These are phyloP conservation scores for Amylostereum chailletii DNA, from an alignment of 1,284 basidiomycete species.

Conservation along the genomic window DNA sequence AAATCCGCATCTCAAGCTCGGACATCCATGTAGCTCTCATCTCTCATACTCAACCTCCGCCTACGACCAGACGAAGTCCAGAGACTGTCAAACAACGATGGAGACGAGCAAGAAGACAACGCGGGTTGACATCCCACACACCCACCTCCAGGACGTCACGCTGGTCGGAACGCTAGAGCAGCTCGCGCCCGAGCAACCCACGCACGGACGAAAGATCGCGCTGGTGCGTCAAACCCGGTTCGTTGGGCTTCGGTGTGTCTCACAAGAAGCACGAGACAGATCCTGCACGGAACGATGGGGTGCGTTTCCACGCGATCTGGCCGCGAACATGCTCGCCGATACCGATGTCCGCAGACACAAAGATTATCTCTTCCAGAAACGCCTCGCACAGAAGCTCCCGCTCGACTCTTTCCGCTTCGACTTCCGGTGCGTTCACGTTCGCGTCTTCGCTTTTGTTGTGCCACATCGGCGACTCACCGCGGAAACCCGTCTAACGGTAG, in stretches of 20 bases:
- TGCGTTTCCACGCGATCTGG: constrained; percentile 16
- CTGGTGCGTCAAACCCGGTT: constrained; percentile 37
- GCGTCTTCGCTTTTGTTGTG: neutral
- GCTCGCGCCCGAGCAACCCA: constrained; percentile 36
- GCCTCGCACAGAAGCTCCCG: constrained; percentile 57
- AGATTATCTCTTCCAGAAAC: constrained; percentile 75
- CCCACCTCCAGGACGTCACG: constrained; percentile 32
- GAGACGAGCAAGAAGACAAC: constrained; percentile 24
- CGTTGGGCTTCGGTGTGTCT: constrained; percentile 2
- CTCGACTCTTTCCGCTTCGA: constrained; percentile 80
- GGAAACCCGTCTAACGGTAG: constrained; percentile 25
- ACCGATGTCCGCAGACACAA: constrained; percentile 49
- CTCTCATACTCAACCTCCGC: too few relatives aligned
- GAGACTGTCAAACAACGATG: too few relatives aligned
- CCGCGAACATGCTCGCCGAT: neutral
- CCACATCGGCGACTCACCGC: neutral
- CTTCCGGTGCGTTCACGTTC: constrained; percentile 52
- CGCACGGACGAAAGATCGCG: constrained; percentile 52
- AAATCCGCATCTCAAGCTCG: too few relatives aligned
- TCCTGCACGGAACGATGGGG: constrained; percentile 74
- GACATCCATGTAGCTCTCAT: too few relatives aligned
- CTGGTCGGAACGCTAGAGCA: constrained; percentile 63
- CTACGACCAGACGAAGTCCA: too few relatives aligned
- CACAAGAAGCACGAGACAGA: constrained; percentile 31
- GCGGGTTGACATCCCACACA: constrained; percentile 52